Base-by-base conservation (phyloP, 2,329 filamentous ascomycete species). In the Fusarium mexicanum region DNA sequence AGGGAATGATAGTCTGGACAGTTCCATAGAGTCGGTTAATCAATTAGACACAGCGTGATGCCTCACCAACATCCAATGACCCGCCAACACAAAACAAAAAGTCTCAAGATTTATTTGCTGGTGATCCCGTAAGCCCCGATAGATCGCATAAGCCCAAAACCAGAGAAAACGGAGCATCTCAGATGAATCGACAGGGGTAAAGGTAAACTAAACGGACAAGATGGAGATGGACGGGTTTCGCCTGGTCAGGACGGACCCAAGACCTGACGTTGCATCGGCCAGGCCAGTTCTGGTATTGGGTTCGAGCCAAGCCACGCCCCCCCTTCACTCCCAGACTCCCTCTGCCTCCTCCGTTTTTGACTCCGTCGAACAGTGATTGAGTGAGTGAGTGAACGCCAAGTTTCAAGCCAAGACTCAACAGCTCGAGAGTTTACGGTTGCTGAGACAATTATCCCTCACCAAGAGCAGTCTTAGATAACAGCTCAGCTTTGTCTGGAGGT, bases 201-300 rank as follows among this genome's bases (percentile, higher is more conserved):
- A 63, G 17, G 51, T 55, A 55, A 69, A 69, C 75, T 73, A 50
- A 60, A 63, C 51, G 58, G 61, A 66, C 24, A 41, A 18, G 43
- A 61, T 61, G 64, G 65, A 66, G 65, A 67, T 65, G 33, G 26
- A 70, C 75, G 72, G 74, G 55, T 44, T 75, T 73, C 74, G 69
- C 69, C 69, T 73, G 69, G 61, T 33, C 63, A 68, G 22, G 20
- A 57, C 59, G 24, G 20, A 59, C 51, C 47, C 51, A 62, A 71
- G 44, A 69, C 74, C 63, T 71, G 58, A 72, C 29, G 76, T 77
- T 77, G 72, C 76, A 78, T 78, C 70, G 60, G 57, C 50, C 57
- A 65, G 64, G 61, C 69, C 68, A 18, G 43, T 37, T 55, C 16
- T 37, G 22, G 41, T 51, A 46, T 46, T 55, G 51, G 51, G 40